Evolutionary conservation across 257 asterid genomes (phyloP).

Genomic region (Capsicum baccatum): DNA sequence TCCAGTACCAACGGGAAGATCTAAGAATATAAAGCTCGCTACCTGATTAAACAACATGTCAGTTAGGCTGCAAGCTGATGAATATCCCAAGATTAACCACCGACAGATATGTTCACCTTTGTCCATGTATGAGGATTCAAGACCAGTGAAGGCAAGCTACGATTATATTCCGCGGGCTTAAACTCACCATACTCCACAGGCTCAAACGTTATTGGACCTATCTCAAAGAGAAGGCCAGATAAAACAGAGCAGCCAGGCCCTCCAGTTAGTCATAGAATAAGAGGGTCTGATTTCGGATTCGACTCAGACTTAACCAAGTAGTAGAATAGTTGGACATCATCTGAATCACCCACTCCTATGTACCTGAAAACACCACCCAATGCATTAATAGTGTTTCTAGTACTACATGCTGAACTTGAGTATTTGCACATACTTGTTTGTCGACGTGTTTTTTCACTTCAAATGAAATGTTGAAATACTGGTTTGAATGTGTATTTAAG

Average conservation of each 20-base stretch:
- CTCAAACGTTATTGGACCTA: constrained; percentile 29
- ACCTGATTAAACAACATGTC: not conserved
- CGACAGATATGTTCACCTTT: constrained; percentile 5
- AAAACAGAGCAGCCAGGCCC: constrained; percentile 44
- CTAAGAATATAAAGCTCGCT: constrained; percentile 31
- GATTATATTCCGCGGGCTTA: constrained; percentile 26
- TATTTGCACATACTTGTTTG: not conserved
- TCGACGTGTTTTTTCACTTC: not conserved
- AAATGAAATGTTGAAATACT: not conserved
- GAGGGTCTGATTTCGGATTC: constrained; percentile 37
- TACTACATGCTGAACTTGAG: not conserved
- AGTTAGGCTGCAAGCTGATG: not conserved
- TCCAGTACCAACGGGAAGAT: constrained; percentile 26
- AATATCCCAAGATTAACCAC: not conserved
- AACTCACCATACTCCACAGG: not conserved
- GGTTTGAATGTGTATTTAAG: not conserved
- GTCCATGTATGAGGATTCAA: constrained; percentile 19
- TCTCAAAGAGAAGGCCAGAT: constrained; percentile 38
- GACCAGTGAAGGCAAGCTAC: constrained; percentile 26
- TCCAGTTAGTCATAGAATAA: constrained; percentile 41
- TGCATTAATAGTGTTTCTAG: not conserved
- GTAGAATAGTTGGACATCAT: constrained; percentile 45
- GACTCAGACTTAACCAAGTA: constrained; percentile 38
- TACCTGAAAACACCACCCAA: constrained; percentile 31
- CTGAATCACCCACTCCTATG: constrained; percentile 41